Evolutionary conservation across 306 rosid genomes (phyloP).

Genomic region (Trichosanthes truncata): DNA sequence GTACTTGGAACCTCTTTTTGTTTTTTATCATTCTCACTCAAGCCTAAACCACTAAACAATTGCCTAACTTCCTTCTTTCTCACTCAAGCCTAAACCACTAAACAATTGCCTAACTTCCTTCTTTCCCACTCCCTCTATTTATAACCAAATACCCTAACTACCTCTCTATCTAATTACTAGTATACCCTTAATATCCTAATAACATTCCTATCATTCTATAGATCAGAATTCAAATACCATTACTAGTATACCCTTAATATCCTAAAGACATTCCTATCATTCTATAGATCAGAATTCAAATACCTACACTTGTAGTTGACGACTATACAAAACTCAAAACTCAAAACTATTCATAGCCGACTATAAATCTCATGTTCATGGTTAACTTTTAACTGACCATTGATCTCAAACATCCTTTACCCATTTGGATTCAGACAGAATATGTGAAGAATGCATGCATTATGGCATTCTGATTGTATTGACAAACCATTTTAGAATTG

Average conservation of each 20-base stretch:
- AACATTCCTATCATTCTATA: neutral
- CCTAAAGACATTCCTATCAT: no score
- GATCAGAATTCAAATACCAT: neutral
- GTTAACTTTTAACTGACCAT: neutral
- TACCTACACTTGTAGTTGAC: neutral
- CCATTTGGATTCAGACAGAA: neutral
- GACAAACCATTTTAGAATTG: neutral
- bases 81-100: no score
- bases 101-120: no score
- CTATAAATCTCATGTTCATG: slow-evolving; percentile 1
- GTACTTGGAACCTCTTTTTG: no score
- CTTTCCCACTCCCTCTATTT: no score
- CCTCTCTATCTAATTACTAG: no score
- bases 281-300: neutral
- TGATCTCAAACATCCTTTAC: neutral
- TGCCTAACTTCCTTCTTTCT: no score
- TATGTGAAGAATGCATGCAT: neutral
- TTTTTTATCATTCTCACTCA: no score
- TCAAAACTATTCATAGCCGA: neutral
- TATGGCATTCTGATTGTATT: neutral
- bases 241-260: no score
- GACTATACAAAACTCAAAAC: neutral
- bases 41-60: no score
- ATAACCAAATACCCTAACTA: no score
- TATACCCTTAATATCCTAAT: no score